Conservation (phyloP, 106 monocot genomes). For the Gastrodia elata region DNA sequence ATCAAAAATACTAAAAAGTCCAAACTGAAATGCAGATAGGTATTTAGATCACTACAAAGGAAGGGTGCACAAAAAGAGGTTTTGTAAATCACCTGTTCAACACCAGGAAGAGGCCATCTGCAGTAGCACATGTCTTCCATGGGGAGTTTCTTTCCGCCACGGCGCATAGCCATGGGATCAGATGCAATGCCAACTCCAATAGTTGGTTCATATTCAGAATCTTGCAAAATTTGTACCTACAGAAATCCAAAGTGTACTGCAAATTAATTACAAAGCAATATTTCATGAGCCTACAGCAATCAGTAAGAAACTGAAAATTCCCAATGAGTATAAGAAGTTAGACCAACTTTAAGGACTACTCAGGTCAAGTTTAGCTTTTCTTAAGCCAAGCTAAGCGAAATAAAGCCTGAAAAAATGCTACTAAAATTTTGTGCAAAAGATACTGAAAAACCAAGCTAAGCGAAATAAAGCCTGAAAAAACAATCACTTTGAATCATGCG, state of each 20-base stretch:
- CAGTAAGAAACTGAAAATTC: neutral
- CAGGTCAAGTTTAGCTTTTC: too few relatives aligned
- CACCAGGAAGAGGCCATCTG: conserved; percentile 71
- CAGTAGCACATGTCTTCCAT: conserved; percentile 79
- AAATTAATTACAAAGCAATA: neutral
- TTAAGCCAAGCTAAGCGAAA: too few relatives aligned
- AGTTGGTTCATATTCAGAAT: conserved; percentile 24
- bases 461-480: too few relatives aligned
- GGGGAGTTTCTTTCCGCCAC: conserved; percentile 72
- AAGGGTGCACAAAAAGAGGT: neutral
- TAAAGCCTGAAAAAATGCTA: too few relatives aligned
- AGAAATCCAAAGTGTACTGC: conserved; percentile 1
- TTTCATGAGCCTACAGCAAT: neutral
- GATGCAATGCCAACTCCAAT: conserved; percentile 71
- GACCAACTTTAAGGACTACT: too few relatives aligned
- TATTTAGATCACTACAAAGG: conserved; percentile 10
- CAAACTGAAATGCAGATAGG: conserved; percentile 57
- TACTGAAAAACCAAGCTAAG: too few relatives aligned
- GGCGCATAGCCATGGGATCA: conserved; percentile 77
- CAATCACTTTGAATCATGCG: too few relatives aligned
- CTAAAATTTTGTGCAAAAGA: too few relatives aligned
- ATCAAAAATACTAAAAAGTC: conserved; percentile 84
- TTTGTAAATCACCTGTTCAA: conserved; percentile 48
- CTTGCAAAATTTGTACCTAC: conserved; percentile 49
- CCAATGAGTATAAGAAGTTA: neutral